Evolutionary conservation across 495 filamentous ascomycete genomes (phyloP).

Genomic region (Tuber melanosporum): DNA sequence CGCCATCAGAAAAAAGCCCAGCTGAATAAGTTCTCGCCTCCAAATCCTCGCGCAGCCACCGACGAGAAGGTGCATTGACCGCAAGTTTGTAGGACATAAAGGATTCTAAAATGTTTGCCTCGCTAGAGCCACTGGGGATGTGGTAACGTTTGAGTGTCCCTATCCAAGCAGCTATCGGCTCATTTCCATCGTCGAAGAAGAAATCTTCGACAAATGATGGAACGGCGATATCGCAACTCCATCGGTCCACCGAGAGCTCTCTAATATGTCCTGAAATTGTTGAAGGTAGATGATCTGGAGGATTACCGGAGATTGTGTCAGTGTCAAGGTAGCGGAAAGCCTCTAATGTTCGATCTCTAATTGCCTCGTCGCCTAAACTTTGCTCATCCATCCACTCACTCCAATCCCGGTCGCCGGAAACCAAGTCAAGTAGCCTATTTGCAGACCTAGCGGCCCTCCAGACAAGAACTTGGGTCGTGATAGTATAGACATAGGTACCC

Average conservation of each 20-base stretch:
- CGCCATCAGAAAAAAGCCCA: background rate
- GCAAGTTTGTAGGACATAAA: background rate
- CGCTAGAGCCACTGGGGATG: background rate
- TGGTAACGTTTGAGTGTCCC: background rate
- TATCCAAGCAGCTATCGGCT: background rate
- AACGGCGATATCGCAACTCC: background rate
- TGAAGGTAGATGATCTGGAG: background rate
- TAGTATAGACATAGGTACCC: background rate
- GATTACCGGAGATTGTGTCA: background rate
- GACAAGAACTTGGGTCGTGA: background rate
- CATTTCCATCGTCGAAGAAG: background rate
- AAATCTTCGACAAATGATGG: background rate
- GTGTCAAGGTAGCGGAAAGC: background rate
- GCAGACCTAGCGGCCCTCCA: background rate
- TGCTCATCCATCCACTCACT: background rate
- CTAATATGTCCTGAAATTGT: background rate
- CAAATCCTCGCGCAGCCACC: background rate
- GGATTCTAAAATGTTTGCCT: background rate
- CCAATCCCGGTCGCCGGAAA: background rate
- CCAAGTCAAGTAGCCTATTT: background rate
- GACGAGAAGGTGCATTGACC: background rate
- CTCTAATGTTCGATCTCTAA: background rate
- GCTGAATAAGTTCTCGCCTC: background rate
- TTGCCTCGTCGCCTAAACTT: background rate
- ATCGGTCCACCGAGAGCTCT: background rate